Base-by-base conservation (phyloP, 768 basidiomycete species). In the Pisolithus albus region DNA sequence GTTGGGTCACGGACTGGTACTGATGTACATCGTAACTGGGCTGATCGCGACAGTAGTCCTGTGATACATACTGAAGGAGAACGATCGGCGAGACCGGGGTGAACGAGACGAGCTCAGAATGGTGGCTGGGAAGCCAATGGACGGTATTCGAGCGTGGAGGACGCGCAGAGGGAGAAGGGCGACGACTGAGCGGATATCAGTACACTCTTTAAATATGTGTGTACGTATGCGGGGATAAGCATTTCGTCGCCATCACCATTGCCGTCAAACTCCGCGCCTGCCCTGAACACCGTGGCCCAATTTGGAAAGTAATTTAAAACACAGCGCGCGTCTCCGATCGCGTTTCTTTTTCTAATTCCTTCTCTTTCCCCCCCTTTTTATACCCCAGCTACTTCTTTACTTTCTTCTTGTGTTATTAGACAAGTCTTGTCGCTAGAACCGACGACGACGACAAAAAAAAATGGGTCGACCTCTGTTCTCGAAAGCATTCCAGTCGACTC, bases 111-210 rank as follows among this genome's bases (percentile, higher is more conserved):
- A 88, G 57, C 70, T 82, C 41, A 86, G 49, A 65, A 68, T 7
- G 59, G 65, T 24, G 50, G 70, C 52, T 42, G 70, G 40, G 73
- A 74, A 56, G 75, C 69, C 64, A 86, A 85, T 50, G 83, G 83
- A 15, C 70, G 72, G 39, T 86, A 73, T 59, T 73, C 66, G 9
- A 82, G 74, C 23, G 69, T 84, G 8, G 81, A 72, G 18, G 84
- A 86, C 1, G 85, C 84, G 40, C 84, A 81, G 69, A 64, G 72
- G 50, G 82, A 81, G 57, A 86, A 84, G 68, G 86, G 85, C 2
- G 85, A 88, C 64, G 66, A 69, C 43, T 87, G 84, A 86, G 83
- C 59, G 86, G 86, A 21, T 89, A 88, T 63, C 72, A 81, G 58
- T 89, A 88, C 64, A 79, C 70, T 15, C 61, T 81, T 41, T 86